phyloP scores from a whole-genome alignment of 129 eudicot genomes.

The Lactuca sativa region DNA sequence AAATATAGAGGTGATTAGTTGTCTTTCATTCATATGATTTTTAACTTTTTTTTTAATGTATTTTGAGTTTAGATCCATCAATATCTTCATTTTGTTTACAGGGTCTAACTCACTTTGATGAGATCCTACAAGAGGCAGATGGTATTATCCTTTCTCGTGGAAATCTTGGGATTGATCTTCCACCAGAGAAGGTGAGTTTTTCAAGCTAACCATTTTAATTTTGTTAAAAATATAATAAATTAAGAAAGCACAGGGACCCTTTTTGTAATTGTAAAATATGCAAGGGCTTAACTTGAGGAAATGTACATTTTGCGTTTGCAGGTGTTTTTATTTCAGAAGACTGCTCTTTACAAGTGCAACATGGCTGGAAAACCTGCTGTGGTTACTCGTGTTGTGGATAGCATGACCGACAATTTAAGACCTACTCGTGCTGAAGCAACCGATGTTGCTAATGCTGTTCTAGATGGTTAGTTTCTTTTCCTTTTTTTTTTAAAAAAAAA shows the following conservation, averaged over 20 bases:
- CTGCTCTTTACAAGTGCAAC: slow-evolving; percentile 74
- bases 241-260: background rate
- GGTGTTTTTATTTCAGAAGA: slow-evolving; percentile 73
- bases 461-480: slow-evolving; percentile 50
- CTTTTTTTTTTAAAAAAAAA: no score
- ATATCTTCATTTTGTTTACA: slow-evolving; percentile 24
- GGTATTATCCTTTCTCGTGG: slow-evolving; percentile 99
- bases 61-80: background rate
- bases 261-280: background rate
- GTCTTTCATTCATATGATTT: background rate
- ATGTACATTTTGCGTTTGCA: slow-evolving; percentile 33
- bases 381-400: slow-evolving; percentile 77
- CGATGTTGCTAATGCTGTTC: slow-evolving; percentile 80
- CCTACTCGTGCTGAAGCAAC: slow-evolving; percentile 90
- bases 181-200: slow-evolving; percentile 88
- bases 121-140: slow-evolving; percentile 95
- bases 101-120: slow-evolving; percentile 98
- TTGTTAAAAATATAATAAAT: background rate
- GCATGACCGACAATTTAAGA: slow-evolving; percentile 72
- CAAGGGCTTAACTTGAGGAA: slow-evolving; percentile 14
- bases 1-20: slow-evolving; percentile 63
- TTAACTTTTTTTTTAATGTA: background rate
- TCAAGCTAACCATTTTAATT: background rate
- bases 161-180: slow-evolving; percentile 96
- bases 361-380: slow-evolving; percentile 86